phyloP scores from a whole-genome alignment of 2,329 filamentous ascomycete species.

The Fusarium zealandicum region DNA sequence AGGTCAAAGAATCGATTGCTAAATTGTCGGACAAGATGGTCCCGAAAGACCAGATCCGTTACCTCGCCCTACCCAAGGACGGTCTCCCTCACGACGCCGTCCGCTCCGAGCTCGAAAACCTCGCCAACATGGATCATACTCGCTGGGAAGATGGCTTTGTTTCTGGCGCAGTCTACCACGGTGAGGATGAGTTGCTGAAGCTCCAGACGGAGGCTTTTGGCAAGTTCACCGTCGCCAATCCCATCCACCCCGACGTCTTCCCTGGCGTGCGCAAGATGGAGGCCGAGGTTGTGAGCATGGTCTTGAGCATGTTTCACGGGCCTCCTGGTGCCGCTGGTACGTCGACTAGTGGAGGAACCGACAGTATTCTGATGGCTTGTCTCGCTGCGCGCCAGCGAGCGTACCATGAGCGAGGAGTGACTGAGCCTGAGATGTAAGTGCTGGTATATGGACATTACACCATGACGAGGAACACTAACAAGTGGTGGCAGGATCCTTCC shows the following conservation, averaged over 20 bases:
- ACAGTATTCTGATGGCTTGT: slow-evolving; percentile 96
- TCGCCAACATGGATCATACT: slow-evolving; percentile 90
- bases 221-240: slow-evolving; percentile 93
- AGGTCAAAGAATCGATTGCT: slow-evolving; percentile 79
- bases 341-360: slow-evolving; percentile 90
- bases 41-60: slow-evolving; percentile 73
- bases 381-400: slow-evolving; percentile 90
- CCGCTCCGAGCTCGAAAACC: slow-evolving; percentile 76
- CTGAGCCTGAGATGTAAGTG: slow-evolving; percentile 89
- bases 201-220: slow-evolving; percentile 93
- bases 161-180: slow-evolving; percentile 95
- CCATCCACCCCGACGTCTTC: slow-evolving; percentile 97
- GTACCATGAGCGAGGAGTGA: slow-evolving; percentile 83
- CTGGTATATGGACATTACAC: background rate
- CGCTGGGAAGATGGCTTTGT: slow-evolving; percentile 96
- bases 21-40: slow-evolving; percentile 88
- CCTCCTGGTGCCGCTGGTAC: slow-evolving; percentile 86
- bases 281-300: slow-evolving; percentile 96
- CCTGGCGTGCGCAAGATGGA: slow-evolving; percentile 99
- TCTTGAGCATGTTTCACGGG: slow-evolving; percentile 86
- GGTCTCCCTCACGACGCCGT: slow-evolving; percentile 84
- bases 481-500: slow-evolving; percentile 77
- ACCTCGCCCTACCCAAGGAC: slow-evolving; percentile 79
- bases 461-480: slow-evolving; percentile 15
- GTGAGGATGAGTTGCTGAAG: slow-evolving; percentile 79